Evolutionary conservation across 2,329 filamentous ascomycete genomes (phyloP).

Genomic region (Aspergillus sp.): DNA sequence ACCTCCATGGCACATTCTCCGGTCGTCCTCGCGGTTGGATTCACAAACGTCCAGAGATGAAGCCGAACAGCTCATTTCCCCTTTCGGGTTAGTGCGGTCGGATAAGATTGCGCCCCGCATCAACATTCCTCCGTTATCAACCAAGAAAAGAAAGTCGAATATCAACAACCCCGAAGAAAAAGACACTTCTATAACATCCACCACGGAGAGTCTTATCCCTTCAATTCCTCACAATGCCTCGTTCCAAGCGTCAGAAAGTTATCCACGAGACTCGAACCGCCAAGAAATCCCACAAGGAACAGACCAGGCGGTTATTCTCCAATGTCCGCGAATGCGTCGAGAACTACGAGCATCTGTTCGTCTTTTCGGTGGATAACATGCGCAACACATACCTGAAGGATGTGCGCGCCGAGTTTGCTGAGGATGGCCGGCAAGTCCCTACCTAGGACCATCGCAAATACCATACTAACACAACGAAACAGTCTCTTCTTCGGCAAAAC

Average conservation of each 20-base stretch:
- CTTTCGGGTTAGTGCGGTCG: constrained; percentile 21
- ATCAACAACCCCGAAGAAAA: neutral
- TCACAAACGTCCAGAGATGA: neutral
- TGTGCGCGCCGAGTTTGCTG: constrained; percentile 72
- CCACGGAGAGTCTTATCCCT: no score
- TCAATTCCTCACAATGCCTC: constrained; percentile 60
- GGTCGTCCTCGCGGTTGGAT: no score
- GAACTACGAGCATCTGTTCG: constrained; percentile 82
- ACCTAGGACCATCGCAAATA: neutral
- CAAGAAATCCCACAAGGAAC: constrained; percentile 88
- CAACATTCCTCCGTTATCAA: constrained; percentile 33
- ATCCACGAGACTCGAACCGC: constrained; percentile 83
- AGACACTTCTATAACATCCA: no score
- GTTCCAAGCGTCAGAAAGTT: constrained; percentile 86
- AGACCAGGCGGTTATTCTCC: constrained; percentile 76
- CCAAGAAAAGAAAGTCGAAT: constrained; percentile 20
- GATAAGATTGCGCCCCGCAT: constrained; percentile 35
- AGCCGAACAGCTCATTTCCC: constrained; percentile 24
- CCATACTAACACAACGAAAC: constrained; percentile 2
- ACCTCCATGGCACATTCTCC: neutral
- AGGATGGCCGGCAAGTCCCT: constrained; percentile 60
- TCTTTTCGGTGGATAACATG: constrained; percentile 94
- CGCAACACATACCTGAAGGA: constrained; percentile 93
- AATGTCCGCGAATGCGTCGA: constrained; percentile 79
- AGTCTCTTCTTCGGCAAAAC: constrained; percentile 99